Evolutionary conservation across 805 yeast species (phyloP), one percentile per base, ranked within the genome.

Genomic region (Sugiyamaella boreocaroliniensis): DNA sequence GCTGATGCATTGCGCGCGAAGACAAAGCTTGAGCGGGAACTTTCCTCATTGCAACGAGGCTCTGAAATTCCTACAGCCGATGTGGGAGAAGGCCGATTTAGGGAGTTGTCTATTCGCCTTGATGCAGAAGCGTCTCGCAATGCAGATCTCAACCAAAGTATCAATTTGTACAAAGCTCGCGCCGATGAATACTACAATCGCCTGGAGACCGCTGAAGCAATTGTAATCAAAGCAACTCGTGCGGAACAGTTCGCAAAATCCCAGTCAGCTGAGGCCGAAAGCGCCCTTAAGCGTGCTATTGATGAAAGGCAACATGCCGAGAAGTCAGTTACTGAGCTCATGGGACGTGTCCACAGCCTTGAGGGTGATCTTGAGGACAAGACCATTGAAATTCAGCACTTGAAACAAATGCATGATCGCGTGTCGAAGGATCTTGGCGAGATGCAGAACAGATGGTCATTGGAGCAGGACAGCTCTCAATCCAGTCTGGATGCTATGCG

Each of bases 141-240:
- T 58, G 61, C 64, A 1, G 83, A 87, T 29, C 69, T 88, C 29
- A 64, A 73, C 1, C 74, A 77, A 40, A 76, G 79, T 29, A 70
- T 84, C 18, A 79, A 78, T 40, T 71, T 85, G 32, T 89, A 86
- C 68, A 84, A 82, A 62, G 68, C 73, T 15, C 77, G 95, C 55
- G 81, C 95, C 34, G 90, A 86, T 37, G 85, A 83, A 55, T 85
- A 87, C 64, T 80, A 77, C 59, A 74, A 75, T 53, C 86, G 86
- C 61, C 72, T 89, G 22, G 95, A 89, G 61, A 77, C 79, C 48
- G 90, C 93, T 1, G 96, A 90, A 63, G 75, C 82, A 47, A 85
- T 87, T 4, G 79, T 85, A 1, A 73, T 77, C 49, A 76, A 81
- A 45, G 80, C 88, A 8, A 75, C 79, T 58, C 72, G 86, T 59